Evolutionary conservation across 2,329 filamentous ascomycete species (phyloP).

Genomic region (Chrysoporthe cubensis): DNA sequence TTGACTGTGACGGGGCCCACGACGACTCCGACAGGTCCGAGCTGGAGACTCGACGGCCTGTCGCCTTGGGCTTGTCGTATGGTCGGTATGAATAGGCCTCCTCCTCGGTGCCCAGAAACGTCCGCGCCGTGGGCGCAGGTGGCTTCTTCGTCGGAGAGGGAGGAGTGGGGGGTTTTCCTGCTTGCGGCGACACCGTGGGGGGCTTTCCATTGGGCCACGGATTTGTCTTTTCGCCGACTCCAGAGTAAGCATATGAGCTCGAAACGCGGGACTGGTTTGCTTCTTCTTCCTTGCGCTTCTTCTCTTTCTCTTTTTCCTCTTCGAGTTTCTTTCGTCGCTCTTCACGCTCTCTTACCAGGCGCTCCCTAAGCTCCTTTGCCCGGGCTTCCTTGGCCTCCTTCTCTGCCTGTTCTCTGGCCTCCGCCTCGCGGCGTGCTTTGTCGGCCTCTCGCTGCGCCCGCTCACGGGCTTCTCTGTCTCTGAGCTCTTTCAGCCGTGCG

Average conservation of each 20-base stretch:
- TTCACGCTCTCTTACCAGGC: slow-evolving; percentile 27
- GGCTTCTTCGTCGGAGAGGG: slow-evolving; percentile 47
- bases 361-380: slow-evolving; percentile 42
- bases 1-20: slow-evolving; percentile 83
- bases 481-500: slow-evolving; percentile 55
- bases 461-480: slow-evolving; percentile 59
- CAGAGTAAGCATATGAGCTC: slow-evolving; percentile 65
- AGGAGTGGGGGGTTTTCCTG: slow-evolving; percentile 39
- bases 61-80: slow-evolving; percentile 70
- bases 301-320: slow-evolving; percentile 38
- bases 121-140: slow-evolving; percentile 56
- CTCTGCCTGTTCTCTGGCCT: slow-evolving; percentile 37
- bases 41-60: slow-evolving; percentile 62
- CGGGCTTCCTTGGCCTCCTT: slow-evolving; percentile 43
- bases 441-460: slow-evolving; percentile 41
- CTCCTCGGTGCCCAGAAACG: slow-evolving; percentile 64
- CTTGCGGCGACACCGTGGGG: slow-evolving; percentile 39
- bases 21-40: slow-evolving; percentile 82
- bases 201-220: slow-evolving; percentile 70
- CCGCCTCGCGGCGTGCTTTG: slow-evolving; percentile 33
- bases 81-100: slow-evolving; percentile 75
- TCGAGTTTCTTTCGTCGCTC: slow-evolving; percentile 34
- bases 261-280: slow-evolving; percentile 45
- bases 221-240: slow-evolving; percentile 70
- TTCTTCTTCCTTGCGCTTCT: slow-evolving; percentile 37